A percentile compares a stretch with the other conserved stretches of the same genome.
Conservation (phyloP, 2,329 filamentous ascomycete species). For the Tricladium varicosporioides region DNA sequence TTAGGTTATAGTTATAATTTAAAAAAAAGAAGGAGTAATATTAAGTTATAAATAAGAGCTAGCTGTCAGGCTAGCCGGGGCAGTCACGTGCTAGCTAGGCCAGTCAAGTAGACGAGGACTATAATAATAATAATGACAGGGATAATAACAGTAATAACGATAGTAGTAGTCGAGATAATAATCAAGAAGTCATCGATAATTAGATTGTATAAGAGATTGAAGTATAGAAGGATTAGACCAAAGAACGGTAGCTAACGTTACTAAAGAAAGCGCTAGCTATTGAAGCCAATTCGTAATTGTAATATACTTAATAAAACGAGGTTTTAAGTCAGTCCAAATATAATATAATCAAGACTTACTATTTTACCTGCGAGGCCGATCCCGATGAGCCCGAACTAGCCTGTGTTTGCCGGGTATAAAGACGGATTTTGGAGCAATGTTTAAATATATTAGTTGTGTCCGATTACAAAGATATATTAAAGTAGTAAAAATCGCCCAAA, state of each 20-base stretch:
- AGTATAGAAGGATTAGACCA: neutral
- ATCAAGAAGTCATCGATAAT: no score
- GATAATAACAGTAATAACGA: no score
- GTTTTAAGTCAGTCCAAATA: neutral
- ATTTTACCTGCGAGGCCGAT: neutral
- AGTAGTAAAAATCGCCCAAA: neutral
- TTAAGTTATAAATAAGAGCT: no score
- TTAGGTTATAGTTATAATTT: no score
- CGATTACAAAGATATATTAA: neutral
- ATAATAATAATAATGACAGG: no score
- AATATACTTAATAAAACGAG: neutral
- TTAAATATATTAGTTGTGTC: neutral
- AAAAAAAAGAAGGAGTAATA: no score
- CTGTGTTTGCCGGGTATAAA: neutral
- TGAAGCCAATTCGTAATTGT: neutral
- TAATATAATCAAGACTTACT: neutral
- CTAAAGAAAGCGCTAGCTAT: neutral
- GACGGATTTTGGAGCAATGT: neutral
- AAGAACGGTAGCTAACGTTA: neutral
- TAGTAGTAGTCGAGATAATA: no score
- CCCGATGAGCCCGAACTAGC: neutral
- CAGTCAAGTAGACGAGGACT: no score
- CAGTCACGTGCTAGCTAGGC: no score
- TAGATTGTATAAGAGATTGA: no score
- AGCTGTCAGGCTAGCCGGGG: no score